These are phyloP conservation scores for Flaveria ramosissima DNA, from an alignment of 129 eudicot genomes.

Conservation along the genomic window DNA sequence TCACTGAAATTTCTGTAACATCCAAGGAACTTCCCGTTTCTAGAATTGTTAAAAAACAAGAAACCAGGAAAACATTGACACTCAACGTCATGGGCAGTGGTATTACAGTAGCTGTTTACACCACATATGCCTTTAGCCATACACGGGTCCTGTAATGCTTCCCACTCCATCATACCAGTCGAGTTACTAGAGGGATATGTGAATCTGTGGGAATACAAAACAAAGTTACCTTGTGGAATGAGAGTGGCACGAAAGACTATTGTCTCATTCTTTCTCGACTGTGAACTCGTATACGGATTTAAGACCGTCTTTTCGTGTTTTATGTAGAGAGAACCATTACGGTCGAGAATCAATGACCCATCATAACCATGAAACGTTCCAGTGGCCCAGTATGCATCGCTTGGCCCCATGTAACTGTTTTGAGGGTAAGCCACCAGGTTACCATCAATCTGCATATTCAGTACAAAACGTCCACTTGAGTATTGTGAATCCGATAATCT, in stretches of 20 bases:
- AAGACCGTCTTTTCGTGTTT: neutral
- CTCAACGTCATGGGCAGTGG: neutral
- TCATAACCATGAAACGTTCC: rapidly evolving
- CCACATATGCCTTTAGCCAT: conserved; percentile 39
- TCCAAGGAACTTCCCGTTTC: conserved; percentile 26
- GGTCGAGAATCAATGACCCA: neutral
- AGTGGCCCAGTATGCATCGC: conserved; percentile 24
- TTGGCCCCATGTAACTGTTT: neutral
- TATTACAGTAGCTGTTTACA: conserved; percentile 35
- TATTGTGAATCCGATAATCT: conserved; percentile 20
- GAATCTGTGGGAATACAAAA: conserved; percentile 40
- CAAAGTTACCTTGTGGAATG: conserved; percentile 28
- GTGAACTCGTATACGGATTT: neutral
- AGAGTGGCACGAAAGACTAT: conserved; percentile 44
- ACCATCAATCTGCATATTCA: conserved; percentile 19
- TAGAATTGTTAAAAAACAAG: neutral
- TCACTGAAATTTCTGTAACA: conserved; percentile 39
- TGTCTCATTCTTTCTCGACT: neutral
- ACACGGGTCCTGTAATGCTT: conserved; percentile 28
- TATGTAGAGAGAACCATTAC: conserved; percentile 16
- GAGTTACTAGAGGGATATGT: neutral
- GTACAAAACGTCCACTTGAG: conserved; percentile 26
- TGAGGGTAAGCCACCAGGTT: conserved; percentile 37
- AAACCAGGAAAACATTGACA: conserved; percentile 47
- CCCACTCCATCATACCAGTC: conserved; percentile 21